phyloP scores from a whole-genome alignment of 768 basidiomycete genomes.

The Royoungia palumana region DNA sequence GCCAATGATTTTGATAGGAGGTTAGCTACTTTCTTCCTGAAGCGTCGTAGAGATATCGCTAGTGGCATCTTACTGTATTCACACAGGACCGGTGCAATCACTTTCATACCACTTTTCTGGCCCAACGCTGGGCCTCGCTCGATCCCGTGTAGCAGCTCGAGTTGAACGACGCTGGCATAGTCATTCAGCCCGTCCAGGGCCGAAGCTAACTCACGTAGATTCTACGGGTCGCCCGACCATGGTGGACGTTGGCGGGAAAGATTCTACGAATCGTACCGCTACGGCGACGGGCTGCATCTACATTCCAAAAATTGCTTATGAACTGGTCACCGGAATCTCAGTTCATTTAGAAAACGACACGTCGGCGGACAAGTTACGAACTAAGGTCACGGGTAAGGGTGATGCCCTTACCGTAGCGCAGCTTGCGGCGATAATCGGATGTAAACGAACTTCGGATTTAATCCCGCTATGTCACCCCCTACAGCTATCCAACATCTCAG shows the following conservation, averaged over 20 bases:
- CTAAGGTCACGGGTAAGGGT: conserved; percentile 61
- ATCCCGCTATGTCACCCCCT: conserved; percentile 90
- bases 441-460: conserved; percentile 77
- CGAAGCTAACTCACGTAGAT: conserved; percentile 70
- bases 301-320: conserved; percentile 62
- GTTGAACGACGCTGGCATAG: conserved; percentile 25
- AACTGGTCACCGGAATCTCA: conserved; percentile 46
- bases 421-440: conserved; percentile 83
- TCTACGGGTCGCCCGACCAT: conserved; percentile 66
- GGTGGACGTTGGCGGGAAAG: conserved; percentile 77
- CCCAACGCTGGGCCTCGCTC: background rate
- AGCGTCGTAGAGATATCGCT: conserved; percentile 15
- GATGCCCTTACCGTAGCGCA: conserved; percentile 74
- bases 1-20: conserved; percentile 92
- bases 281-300: conserved; percentile 72
- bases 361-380: conserved; percentile 35
- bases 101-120: background rate
- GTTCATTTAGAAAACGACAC: conserved; percentile 1
- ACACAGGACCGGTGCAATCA: conserved; percentile 17
- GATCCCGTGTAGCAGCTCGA: background rate
- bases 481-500: conserved; percentile 64
- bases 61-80: conserved; percentile 18
- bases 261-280: conserved; percentile 60
- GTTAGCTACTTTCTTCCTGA: conserved; percentile 57
- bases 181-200: conserved; percentile 3